Evolutionary conservation across 2,329 filamentous ascomycete species (phyloP), one percentile per base, ranked within the genome.

Genomic region (Cordyceps javanica): DNA sequence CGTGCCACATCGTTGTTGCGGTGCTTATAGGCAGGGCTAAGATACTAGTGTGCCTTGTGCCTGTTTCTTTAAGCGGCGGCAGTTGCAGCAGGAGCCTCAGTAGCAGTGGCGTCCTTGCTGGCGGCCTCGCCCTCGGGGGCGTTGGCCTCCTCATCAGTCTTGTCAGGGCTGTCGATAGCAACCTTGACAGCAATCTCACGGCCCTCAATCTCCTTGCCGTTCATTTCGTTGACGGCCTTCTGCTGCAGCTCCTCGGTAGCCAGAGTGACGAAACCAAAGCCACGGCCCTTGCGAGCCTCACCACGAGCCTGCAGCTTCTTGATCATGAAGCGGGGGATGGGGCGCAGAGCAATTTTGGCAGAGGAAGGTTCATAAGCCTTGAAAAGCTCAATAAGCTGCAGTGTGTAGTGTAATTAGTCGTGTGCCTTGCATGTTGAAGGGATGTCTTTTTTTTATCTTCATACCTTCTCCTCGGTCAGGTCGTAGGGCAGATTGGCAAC

Each of bases 121-220:
- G 70, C 66, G 68, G 76, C 74, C 61, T 70, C 71, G 53, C 72
- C 70, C 63, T 79, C 76, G 53, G 74, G 74, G 62, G 76, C 76
- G 68, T 81, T 88, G 69, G 89, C 85, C 72, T 97, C 93, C 77
- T 97, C 93, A 64, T 88, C 84, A 60, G 84, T 87, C 88, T 97
- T 99, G 78, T 95, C 93, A 64, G 94, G 94, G 82, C 91, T 97
- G 81, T 99, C 94, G 71, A 99, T 97, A 72, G 94, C 94, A 72
- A 99, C 92, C 89, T 99, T 99, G 83, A 99, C 94, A 64, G 94
- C 94, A 67, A 99, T 99, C 81, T 97, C 93, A 70, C 94, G 93
- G 64, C 93, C 94, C 76, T 97, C 94, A 66, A 99, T 94, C 74
- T 96, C 90, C 86, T 96, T 97, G 78, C 91, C 94, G 78, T 99